Conservation (phyloP, 768 basidiomycete genomes). For the Gloeophyllum trabeum region DNA sequence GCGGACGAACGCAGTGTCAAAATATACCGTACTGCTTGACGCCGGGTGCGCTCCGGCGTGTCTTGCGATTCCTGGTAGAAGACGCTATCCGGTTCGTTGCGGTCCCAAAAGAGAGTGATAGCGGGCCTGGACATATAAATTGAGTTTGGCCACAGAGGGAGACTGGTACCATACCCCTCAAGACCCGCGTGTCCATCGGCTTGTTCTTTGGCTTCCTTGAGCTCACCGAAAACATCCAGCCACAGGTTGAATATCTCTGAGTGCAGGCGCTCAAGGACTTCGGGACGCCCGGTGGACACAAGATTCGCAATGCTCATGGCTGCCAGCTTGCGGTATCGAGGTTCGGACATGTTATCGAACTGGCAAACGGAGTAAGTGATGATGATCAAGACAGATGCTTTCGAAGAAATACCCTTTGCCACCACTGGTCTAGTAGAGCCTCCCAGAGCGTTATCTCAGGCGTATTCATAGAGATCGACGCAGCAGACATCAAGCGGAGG, state of each 20-base stretch:
- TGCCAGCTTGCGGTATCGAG: conserved; percentile 70
- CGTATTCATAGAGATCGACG: conserved; percentile 33
- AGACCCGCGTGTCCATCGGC: conserved; percentile 13
- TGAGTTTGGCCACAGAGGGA: too few relatives aligned
- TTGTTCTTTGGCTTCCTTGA: conserved; percentile 53
- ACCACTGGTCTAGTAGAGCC: conserved; percentile 68
- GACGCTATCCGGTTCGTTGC: conserved; percentile 40
- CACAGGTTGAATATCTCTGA: conserved; percentile 79
- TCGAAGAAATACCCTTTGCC: conserved; percentile 48
- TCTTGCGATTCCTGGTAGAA: conserved; percentile 57
- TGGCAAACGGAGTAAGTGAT: conserved; percentile 18
- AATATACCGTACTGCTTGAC: conserved; percentile 44
- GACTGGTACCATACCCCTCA: too few relatives aligned
- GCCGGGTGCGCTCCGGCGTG: conserved; percentile 68
- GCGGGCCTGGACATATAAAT: background rate
- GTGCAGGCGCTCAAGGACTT: conserved; percentile 61
- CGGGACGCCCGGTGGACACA: conserved; percentile 61
- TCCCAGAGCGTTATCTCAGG: conserved; percentile 52
- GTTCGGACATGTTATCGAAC: conserved; percentile 90
- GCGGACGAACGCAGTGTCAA: background rate
- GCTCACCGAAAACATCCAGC: conserved; percentile 81
- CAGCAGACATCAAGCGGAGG: conserved; percentile 55
- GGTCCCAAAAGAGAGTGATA: conserved; percentile 50
- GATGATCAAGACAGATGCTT: background rate
- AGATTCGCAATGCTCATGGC: conserved; percentile 76